Evolutionary conservation across 2,329 filamentous ascomycete species (phyloP).

Genomic region (Ampelomyces quisqualis): DNA sequence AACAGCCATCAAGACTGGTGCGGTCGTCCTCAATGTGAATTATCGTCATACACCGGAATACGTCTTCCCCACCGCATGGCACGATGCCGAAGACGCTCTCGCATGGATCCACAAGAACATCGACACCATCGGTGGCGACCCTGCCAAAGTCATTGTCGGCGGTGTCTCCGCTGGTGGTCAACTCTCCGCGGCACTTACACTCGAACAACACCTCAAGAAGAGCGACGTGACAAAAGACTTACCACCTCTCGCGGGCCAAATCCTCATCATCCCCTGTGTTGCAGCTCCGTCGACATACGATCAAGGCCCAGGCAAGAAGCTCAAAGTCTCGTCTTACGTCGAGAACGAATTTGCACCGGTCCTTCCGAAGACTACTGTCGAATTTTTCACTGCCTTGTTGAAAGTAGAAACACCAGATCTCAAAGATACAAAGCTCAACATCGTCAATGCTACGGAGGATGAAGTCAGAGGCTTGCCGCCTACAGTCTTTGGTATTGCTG

Average conservation of each 20-base stretch:
- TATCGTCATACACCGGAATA: conserved; percentile 61
- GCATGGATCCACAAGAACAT: conserved; percentile 55
- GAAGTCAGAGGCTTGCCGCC: conserved; percentile 49
- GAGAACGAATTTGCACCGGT: conserved; percentile 53
- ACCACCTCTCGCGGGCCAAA: conserved; percentile 51
- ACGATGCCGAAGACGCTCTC: conserved; percentile 57
- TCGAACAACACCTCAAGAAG: conserved; percentile 49
- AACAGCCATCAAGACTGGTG: conserved; percentile 47
- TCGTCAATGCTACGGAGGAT: conserved; percentile 35
- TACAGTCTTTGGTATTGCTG: conserved; percentile 53
- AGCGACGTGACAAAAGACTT: conserved; percentile 27
- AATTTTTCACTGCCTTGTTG: conserved; percentile 34
- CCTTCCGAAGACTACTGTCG: conserved; percentile 42
- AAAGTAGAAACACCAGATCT: conserved; percentile 24
- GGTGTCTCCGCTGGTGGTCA: conserved; percentile 56
- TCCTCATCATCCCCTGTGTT: conserved; percentile 44
- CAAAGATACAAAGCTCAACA: conserved; percentile 36
- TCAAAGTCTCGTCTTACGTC: conserved; percentile 46
- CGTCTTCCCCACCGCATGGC: conserved; percentile 54
- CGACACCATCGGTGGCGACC: conserved; percentile 43
- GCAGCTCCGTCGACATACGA: conserved; percentile 41
- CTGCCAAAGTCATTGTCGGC: conserved; percentile 50
- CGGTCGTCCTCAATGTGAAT: conserved; percentile 57
- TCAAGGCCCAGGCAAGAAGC: conserved; percentile 41
- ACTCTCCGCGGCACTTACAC: conserved; percentile 49